Base-by-base conservation (phyloP, 176 grass and related monocot species). In the Bolboschoenus planiculmis region DNA sequence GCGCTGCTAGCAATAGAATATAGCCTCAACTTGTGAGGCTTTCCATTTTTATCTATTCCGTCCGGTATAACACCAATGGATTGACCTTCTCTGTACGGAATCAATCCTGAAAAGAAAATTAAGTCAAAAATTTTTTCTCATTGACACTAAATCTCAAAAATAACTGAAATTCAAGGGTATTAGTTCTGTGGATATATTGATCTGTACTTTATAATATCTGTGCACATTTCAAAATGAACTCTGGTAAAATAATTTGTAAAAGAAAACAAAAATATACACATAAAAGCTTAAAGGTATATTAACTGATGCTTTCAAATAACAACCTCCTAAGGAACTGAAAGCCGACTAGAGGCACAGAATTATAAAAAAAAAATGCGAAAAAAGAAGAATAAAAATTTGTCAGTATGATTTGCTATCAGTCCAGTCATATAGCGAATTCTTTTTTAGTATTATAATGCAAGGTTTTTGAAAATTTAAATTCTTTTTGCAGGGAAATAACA, bases 1-100 rank as follows among this genome's bases (percentile, higher is more conserved):
- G 95, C 92, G 71, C 95, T 98, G 89, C 95, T 98, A 63, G 95
- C 92, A 63, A 95, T 93, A 70, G 95, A 98, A 85, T 98, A 98
- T 4, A 98, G 84, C 70, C 95, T 91, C 56, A 98, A 73, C 83
- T 95, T 98, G 95, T 98, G 89, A 15, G 95, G 95, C 80, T 98
- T 98, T 57, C 84, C 90, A 82, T 90, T 98, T 91, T 98, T 93
- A 86, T 98, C 95, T 6, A 81, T 0, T 57, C 95, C 95, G 43
- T 98, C 92, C 23, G 95, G 84, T 73, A 98, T 81, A 50, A 95
- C 36, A 7, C 95, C 95, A 62, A 98, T 84, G 30, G 95, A 98
- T 88, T 98, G 92, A n/a, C 95, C 92, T 47, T 95, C 95, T 87
- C 85, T 98, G 87, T 95, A 95, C 0, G 90, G 92, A 83, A 98